Evolutionary conservation across 2,329 filamentous ascomycete species (phyloP).

Genomic region (Cladosporium sp.): DNA sequence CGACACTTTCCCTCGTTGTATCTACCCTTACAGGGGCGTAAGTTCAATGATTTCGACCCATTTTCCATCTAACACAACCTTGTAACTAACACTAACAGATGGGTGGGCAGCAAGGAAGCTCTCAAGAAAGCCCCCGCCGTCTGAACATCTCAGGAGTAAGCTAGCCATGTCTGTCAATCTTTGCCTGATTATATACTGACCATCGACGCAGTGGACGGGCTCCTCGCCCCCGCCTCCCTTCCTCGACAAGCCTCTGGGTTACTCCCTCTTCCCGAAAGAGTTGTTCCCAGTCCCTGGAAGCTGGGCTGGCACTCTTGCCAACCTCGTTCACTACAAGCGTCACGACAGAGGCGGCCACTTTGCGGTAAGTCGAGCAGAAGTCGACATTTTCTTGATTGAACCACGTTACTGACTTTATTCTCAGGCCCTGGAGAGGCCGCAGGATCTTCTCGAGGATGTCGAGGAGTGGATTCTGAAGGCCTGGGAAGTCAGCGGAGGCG

Average conservation of each 20-base stretch:
- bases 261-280: constrained; percentile 49
- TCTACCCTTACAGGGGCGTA: constrained; percentile 53
- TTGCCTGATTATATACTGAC: background rate
- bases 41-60: background rate
- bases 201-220: background rate
- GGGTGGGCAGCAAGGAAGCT: constrained; percentile 6
- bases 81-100: background rate
- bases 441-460: constrained; percentile 37
- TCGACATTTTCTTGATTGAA: background rate
- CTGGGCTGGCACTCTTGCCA: constrained; percentile 39
- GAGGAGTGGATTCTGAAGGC: constrained; percentile 39
- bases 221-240: constrained; percentile 26
- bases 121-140: background rate
- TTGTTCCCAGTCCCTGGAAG: constrained; percentile 42
- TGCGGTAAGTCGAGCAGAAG: constrained; percentile 33
- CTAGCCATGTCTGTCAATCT: background rate
- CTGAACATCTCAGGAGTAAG: background rate
- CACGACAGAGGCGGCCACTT: constrained; percentile 46
- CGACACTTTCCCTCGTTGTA: constrained; percentile 49
- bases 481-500: constrained; percentile 27
- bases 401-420: background rate
- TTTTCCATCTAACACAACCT: too few species aligned
- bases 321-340: constrained; percentile 42
- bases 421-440: constrained; percentile 41
- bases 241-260: constrained; percentile 47